Conservation (phyloP, 345 rosid species). For the Lenwebbia sp. region DNA sequence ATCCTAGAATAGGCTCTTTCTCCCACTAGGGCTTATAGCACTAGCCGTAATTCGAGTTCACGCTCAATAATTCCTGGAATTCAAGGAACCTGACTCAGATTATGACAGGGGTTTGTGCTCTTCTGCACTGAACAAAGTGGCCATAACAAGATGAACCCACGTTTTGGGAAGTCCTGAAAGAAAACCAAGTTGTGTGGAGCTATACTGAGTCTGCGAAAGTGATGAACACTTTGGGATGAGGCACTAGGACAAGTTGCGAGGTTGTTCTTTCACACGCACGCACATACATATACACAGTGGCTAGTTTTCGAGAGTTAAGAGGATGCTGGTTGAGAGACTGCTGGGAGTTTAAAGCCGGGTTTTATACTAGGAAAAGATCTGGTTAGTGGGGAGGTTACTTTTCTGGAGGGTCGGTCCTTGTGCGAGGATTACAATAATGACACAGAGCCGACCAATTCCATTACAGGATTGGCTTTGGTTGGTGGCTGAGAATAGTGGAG, state of each 20-base stretch:
- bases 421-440: slow-evolving; percentile 2
- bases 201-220: not conserved
- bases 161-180: slow-evolving; percentile 3
- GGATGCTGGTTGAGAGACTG: not conserved
- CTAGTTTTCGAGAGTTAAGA: not conserved
- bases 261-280: too few species aligned
- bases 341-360: not conserved
- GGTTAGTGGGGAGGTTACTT: slow-evolving; percentile 11
- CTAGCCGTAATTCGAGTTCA: not conserved
- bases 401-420: not conserved
- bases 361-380: slow-evolving; percentile 5
- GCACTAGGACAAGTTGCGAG: slow-evolving; percentile 9
- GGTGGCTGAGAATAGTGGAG: not conserved
- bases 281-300: not conserved
- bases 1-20: not conserved
- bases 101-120: not conserved
- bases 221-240: slow-evolving; percentile 13
- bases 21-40: not conserved
- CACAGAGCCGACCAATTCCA: slow-evolving; percentile 12
- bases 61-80: not conserved
- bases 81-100: not conserved
- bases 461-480: not conserved
- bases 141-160: slow-evolving; percentile 2
- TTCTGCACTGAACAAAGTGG: not conserved
- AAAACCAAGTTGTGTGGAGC: not conserved